Percentiles rank a stretch among this genome's conserved stretches.
phyloP scores from a whole-genome alignment of 176 grass and related monocot species.

The Zoysia japonica region DNA sequence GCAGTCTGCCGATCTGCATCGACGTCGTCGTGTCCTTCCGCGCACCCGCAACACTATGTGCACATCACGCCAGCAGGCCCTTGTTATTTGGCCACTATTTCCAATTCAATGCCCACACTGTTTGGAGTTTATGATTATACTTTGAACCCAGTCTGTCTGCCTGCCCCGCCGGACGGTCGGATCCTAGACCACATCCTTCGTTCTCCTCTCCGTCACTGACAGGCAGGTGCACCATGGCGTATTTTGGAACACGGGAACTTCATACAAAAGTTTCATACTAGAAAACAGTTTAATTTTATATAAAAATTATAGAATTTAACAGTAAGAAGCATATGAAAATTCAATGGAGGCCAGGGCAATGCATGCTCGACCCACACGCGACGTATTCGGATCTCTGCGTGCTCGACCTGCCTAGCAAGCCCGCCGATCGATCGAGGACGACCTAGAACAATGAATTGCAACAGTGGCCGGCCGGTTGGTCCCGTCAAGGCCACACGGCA shows the following conservation, averaged over 20 bases:
- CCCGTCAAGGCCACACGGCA: conserved; percentile 20
- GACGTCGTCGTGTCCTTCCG: conserved; percentile 32
- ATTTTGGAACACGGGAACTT: too few relatives aligned
- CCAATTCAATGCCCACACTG: conserved; percentile 78
- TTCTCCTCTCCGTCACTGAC: too few relatives aligned
- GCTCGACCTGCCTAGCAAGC: not conserved
- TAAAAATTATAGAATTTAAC: too few relatives aligned
- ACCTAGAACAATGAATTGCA: conserved; percentile 39
- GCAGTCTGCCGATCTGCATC: conserved; percentile 24
- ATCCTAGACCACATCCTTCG: too few relatives aligned
- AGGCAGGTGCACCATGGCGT: too few relatives aligned
- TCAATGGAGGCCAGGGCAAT: not conserved
- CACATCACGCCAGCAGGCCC: conserved; percentile 57
- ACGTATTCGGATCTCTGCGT: conserved; percentile 42
- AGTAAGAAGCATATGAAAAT: too few relatives aligned
- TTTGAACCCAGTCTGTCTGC: conserved; percentile 76
- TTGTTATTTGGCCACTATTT: conserved; percentile 81
- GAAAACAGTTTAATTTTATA: too few relatives aligned
- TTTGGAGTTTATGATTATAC: conserved; percentile 75
- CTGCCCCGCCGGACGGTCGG: not conserved
- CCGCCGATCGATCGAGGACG: too few relatives aligned
- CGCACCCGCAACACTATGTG: conserved; percentile 79
- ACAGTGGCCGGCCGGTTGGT: conserved; percentile 45
- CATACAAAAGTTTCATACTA: too few relatives aligned
- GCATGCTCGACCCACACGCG: not conserved